phyloP scores from a whole-genome alignment of 257 asterid genomes.

The Nyctanthes arbortristis region DNA sequence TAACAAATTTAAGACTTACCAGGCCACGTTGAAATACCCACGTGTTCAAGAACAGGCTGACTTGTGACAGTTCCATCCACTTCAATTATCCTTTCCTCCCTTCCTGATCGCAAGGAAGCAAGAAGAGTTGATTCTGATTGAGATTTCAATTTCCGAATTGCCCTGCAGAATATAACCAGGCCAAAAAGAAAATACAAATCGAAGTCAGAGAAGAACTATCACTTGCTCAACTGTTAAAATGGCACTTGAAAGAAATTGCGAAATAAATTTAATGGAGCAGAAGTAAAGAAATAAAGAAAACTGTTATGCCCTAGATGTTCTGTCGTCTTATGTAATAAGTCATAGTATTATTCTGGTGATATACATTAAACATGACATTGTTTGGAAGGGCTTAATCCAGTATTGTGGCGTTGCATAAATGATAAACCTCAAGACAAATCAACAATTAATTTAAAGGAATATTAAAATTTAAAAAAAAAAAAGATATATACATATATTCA shows the following conservation, averaged over 20 bases:
- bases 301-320: slow-evolving; percentile 12
- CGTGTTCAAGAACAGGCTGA: slow-evolving; percentile 97
- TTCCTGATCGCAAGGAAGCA: slow-evolving; percentile 55
- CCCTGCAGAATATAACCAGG: slow-evolving; percentile 44
- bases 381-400: too few relatives aligned
- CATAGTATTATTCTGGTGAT: neutral
- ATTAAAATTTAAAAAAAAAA: too few relatives aligned
- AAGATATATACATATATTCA: too few relatives aligned
- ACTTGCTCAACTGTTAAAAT: neutral
- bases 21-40: slow-evolving; percentile 90
- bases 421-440: too few relatives aligned
- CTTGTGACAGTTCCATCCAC: slow-evolving; percentile 89
- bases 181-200: neutral
- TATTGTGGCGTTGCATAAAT: too few relatives aligned
- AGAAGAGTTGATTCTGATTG: slow-evolving; percentile 87
- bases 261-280: neutral
- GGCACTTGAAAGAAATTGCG: neutral
- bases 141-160: slow-evolving; percentile 56
- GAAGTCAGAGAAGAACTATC: slow-evolving; percentile 2
- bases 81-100: slow-evolving; percentile 84
- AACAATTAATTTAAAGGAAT: too few relatives aligned
- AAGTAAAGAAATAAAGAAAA: slow-evolving; percentile 13
- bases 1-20: slow-evolving; percentile 49
- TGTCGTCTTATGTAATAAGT: neutral
- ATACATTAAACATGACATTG: too few relatives aligned